Percentiles rank a stretch among this genome's conserved stretches.
phyloP scores from a whole-genome alignment of 2,329 filamentous ascomycete species.

The Aspergillus sclerotialis region DNA sequence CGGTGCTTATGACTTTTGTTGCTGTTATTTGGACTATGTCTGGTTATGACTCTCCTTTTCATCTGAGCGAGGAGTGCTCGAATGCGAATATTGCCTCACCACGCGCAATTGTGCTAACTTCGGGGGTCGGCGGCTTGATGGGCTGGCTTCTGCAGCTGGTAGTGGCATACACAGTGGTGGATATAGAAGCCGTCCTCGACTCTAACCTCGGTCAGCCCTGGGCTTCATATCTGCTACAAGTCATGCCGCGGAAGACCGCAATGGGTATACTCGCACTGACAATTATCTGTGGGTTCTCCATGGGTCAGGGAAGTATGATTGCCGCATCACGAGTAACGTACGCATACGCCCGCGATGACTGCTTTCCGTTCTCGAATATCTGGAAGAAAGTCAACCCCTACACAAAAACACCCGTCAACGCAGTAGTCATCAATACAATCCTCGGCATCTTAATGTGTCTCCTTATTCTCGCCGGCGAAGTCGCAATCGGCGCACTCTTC shows the following conservation, averaged over 20 bases:
- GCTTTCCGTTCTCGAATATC: slow-evolving; percentile 54
- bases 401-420: slow-evolving; percentile 63
- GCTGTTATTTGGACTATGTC: slow-evolving; percentile 64
- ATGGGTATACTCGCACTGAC: slow-evolving; percentile 59
- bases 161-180: slow-evolving; percentile 63
- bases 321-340: slow-evolving; percentile 61
- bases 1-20: slow-evolving; percentile 65
- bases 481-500: slow-evolving; percentile 62
- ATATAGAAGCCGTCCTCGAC: slow-evolving; percentile 52
- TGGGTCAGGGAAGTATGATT: slow-evolving; percentile 69
- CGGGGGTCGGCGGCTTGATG: slow-evolving; percentile 56
- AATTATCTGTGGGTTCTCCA: slow-evolving; percentile 62
- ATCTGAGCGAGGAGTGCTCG: slow-evolving; percentile 68
- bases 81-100: slow-evolving; percentile 65
- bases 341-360: slow-evolving; percentile 65
- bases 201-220: slow-evolving; percentile 63
- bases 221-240: slow-evolving; percentile 62
- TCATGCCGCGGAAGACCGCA: slow-evolving; percentile 54
- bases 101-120: slow-evolving; percentile 65
- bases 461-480: slow-evolving; percentile 57
- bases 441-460: slow-evolving; percentile 56
- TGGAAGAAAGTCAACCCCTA: slow-evolving; percentile 54
- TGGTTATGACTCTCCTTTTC: slow-evolving; percentile 63
- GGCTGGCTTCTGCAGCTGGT: slow-evolving; percentile 70
- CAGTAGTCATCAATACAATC: slow-evolving; percentile 59